A percentile compares a stretch with the other conserved stretches of the same genome.
Evolutionary conservation across 257 asterid species (phyloP).

Genomic region (Solanum arcanum): DNA sequence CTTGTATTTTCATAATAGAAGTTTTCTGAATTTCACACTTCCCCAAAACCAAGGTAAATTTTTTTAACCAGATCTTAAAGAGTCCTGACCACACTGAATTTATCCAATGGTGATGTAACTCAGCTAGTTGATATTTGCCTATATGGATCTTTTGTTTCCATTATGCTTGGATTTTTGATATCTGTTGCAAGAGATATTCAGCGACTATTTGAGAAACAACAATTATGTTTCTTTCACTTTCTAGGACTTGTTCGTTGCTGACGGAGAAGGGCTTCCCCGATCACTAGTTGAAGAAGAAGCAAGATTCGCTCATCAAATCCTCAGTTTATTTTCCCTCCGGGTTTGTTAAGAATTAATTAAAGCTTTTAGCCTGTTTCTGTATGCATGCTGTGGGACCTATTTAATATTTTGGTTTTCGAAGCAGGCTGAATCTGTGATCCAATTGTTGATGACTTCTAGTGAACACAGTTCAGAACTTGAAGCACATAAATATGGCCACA

Average conservation of each 20-base stretch:
- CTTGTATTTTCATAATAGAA: not conserved
- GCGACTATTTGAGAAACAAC: not conserved
- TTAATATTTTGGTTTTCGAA: constrained; percentile 5
- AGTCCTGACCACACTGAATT: not conserved
- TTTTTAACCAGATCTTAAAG: not conserved
- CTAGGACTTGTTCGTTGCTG: constrained; percentile 92
- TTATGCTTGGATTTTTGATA: not conserved
- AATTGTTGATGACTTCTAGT: constrained; percentile 74
- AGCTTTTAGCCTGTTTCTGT: constrained; percentile 1
- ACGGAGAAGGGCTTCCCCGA: constrained; percentile 98
- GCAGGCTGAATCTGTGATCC: constrained; percentile 77
- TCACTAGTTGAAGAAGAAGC: constrained; percentile 76
- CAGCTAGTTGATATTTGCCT: not conserved
- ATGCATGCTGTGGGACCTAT: not conserved
- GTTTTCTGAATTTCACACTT: not conserved
- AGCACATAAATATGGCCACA: constrained; percentile 25
- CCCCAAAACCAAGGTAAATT: not conserved
- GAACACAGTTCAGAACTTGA: constrained; percentile 50
- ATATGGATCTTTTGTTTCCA: not conserved
- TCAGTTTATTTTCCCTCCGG: constrained; percentile 66
- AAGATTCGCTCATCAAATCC: constrained; percentile 58
- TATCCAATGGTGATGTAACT: not conserved
- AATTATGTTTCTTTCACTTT: constrained; percentile 7
- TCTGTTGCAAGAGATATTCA: not conserved
- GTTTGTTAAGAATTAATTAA: constrained; percentile 18